Evolutionary conservation across 306 rosid genomes (phyloP).

Genomic region (Castanopsis chinensis): DNA sequence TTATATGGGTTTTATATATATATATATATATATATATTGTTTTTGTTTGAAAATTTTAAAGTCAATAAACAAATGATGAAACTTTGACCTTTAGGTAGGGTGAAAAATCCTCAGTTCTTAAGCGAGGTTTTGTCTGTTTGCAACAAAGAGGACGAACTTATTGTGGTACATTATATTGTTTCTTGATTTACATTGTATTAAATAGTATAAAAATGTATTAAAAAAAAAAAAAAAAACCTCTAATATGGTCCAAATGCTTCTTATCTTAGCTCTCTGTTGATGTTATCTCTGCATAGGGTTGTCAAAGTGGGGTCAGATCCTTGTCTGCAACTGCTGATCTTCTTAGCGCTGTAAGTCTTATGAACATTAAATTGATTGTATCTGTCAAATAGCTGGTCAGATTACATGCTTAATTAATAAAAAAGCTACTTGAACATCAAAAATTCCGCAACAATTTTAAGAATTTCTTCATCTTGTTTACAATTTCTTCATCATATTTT

Average conservation of each 20-base stretch:
- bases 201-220: too few relatives aligned
- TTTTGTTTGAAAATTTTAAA: not conserved
- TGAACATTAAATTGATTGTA: not conserved
- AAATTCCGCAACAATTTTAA: not conserved
- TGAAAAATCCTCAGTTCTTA: conserved; percentile 68
- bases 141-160: conserved; percentile 58
- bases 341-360: conserved; percentile 50
- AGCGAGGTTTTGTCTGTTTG: conserved; percentile 47
- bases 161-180: conserved; percentile 55
- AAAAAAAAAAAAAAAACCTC: too few relatives aligned
- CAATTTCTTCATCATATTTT: not conserved
- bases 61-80: not conserved
- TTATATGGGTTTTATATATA: not conserved
- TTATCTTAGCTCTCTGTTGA: not conserved
- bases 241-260: too few relatives aligned
- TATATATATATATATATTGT: too few relatives aligned
- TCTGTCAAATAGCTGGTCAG: not conserved
- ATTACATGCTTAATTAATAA: not conserved
- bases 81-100: conserved; percentile 43
- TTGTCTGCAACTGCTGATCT: conserved; percentile 62
- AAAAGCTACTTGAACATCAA: not conserved
- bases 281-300: conserved; percentile 52
- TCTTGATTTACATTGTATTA: not conserved
- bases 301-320: conserved; percentile 79
- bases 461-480: not conserved